Conservation (phyloP, 345 rosid species). For the Viola odorata region DNA sequence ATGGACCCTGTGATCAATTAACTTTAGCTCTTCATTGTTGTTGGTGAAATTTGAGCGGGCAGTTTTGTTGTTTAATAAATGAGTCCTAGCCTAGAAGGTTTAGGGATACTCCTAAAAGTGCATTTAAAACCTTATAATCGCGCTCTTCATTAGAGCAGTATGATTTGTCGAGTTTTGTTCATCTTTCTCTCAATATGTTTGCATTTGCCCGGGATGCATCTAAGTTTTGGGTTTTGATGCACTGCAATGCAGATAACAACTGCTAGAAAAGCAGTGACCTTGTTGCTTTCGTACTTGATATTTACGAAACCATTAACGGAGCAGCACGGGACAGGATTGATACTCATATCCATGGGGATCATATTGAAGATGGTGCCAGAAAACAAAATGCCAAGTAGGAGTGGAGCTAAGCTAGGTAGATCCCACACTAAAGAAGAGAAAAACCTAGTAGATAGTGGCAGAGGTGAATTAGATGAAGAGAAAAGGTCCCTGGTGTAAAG, state of each 20-base stretch:
- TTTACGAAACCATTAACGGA: conserved; percentile 87
- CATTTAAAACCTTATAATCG: too few relatives aligned
- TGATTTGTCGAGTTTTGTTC: not conserved
- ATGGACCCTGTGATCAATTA: too few relatives aligned
- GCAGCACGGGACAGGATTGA: conserved; percentile 72
- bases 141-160: too few relatives aligned
- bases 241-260: conserved; percentile 55
- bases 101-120: too few relatives aligned
- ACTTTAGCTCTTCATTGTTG: too few relatives aligned
- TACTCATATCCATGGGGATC: conserved; percentile 76
- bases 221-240: conserved; percentile 1
- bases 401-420: conserved; percentile 15
- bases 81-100: too few relatives aligned
- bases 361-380: conserved; percentile 77
- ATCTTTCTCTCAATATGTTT: not conserved
- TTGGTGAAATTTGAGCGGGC: too few relatives aligned
- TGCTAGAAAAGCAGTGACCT: conserved; percentile 74
- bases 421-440: conserved; percentile 18
- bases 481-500: conserved; percentile 44
- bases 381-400: conserved; percentile 28
- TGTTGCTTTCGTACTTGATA: conserved; percentile 68
- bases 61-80: too few relatives aligned
- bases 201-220: not conserved
- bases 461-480: conserved; percentile 39
- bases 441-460: conserved; percentile 16